Conservation (phyloP, 2,329 filamentous ascomycete genomes). For the Fusarium fujikuroi region DNA sequence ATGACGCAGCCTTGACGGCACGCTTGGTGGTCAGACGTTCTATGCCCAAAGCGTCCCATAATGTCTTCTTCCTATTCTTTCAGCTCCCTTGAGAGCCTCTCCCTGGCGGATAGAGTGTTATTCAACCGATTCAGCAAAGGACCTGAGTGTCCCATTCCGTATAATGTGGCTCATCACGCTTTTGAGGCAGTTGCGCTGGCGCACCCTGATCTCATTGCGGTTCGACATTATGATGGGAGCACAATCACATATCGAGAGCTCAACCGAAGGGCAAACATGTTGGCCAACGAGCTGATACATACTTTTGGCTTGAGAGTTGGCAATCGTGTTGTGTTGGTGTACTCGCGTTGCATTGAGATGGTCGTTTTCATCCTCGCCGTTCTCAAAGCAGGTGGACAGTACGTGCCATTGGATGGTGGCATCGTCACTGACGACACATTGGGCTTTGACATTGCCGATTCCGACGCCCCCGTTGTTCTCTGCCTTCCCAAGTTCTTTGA, state of each 20-base stretch:
- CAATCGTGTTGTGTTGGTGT: constrained; percentile 35
- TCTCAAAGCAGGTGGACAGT: constrained; percentile 31
- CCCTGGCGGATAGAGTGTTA: constrained; percentile 25
- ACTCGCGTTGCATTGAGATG: constrained; percentile 35
- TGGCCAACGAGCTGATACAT: constrained; percentile 23
- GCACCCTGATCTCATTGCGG: constrained; percentile 23
- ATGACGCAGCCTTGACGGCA: neutral
- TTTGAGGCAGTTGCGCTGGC: constrained; percentile 34
- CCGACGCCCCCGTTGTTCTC: constrained; percentile 14
- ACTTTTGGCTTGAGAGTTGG: constrained; percentile 19
- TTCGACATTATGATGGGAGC: constrained; percentile 31
- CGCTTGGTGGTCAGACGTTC: neutral
- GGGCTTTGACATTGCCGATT: constrained; percentile 30
- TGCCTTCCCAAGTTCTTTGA: constrained; percentile 34
- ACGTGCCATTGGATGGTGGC: constrained; percentile 30
- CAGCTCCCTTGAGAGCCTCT: constrained; percentile 27
- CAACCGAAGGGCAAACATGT: constrained; percentile 30
- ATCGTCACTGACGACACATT: constrained; percentile 32
- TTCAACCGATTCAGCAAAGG: constrained; percentile 35
- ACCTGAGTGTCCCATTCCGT: constrained; percentile 8
- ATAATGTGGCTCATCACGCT: constrained; percentile 29
- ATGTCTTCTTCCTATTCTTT: constrained; percentile 27
- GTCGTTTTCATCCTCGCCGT: constrained; percentile 33
- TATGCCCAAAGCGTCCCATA: neutral
- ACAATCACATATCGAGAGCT: constrained; percentile 34